A percentile compares a stretch with the other conserved stretches of the same genome.
These are phyloP conservation scores for Beta corolliflora DNA, from an alignment of 179 eudicot genomes.

Conservation along the genomic window DNA sequence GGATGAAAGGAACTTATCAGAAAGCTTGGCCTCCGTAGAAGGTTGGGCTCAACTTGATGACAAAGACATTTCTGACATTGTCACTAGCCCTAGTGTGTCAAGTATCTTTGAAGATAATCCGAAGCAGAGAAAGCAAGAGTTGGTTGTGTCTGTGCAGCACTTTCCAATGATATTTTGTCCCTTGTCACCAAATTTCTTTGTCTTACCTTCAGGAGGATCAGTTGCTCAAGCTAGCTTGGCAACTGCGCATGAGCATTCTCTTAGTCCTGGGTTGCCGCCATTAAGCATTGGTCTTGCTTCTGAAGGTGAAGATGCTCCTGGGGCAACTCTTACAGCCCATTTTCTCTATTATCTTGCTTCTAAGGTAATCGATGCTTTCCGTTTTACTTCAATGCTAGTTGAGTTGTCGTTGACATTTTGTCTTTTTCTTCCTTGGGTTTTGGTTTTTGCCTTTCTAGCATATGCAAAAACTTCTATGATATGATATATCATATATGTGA, in stretches of 20 bases:
- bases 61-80: constrained; percentile 45
- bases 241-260: constrained; percentile 60
- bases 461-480: constrained; percentile 15
- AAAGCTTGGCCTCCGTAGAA: constrained; percentile 45
- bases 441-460: not conserved
- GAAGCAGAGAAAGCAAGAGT: constrained; percentile 36
- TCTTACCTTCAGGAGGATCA: constrained; percentile 94
- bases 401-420: constrained; percentile 1
- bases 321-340: constrained; percentile 87
- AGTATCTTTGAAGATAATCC: constrained; percentile 37
- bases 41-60: constrained; percentile 69
- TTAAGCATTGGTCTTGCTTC: constrained; percentile 62
- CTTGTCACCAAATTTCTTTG: constrained; percentile 79
- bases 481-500: constrained; percentile 3
- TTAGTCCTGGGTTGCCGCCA: constrained; percentile 93
- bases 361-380: constrained; percentile 51
- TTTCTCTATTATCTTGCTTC: constrained; percentile 84
- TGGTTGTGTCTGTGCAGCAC: constrained; percentile 76
- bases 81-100: constrained; percentile 40
- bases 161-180: constrained; percentile 93
- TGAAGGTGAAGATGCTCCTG: constrained; percentile 83
- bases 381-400: constrained; percentile 1
- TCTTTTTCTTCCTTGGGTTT: not conserved
- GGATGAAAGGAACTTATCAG: constrained; percentile 32
- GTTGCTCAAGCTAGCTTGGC: constrained; percentile 83